Evolutionary conservation across 768 basidiomycete species (phyloP), one percentile per base, ranked within the genome.

Genomic region (Tylopilus felleus): DNA sequence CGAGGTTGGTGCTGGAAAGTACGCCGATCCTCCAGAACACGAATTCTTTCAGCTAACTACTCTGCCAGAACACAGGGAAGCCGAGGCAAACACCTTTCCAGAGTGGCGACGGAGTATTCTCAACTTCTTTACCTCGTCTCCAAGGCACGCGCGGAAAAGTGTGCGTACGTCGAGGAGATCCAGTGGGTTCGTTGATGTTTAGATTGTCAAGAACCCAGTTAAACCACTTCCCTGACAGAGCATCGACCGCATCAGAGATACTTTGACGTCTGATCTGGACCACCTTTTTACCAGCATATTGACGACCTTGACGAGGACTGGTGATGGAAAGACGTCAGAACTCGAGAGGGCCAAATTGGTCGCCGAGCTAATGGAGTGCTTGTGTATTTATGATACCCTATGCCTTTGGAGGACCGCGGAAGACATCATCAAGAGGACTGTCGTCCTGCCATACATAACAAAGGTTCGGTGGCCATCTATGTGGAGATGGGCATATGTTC

Each of bases 21-120:
- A 53, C 45, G 66, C 53, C 14, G 10, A 8, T 21, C 7, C 10
- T 21, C 42, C 28, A 5, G 42, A 36, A 12, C 8, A 16, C 35
- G 45, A 1, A 41, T 40, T 38, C 16, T n/a, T 33, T 47, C 57
- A 21, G 63, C 27, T n/a, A n/a, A 60, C 38, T n/a, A 5, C 58
- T 47, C 19, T 61, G 27, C 44, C 56, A 88, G 86, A 64, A 71
- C 76, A 36, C 81, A 77, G 58, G 81, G 80, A 9, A 84, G 82
- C 65, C 78, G 84, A 42, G 85, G 88, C 29, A 90, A 93, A 66
- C 90, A 93, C 66, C 77, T 96, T 14, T 78, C 81, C 12, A 82
- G 95, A 47, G 89, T 95, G 27, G 92, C 94, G 14, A 78, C 84
- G 9, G 97, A 98, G 71, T 98, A 96, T 66, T 90, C 83, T 10